These are phyloP conservation scores for Prunus kanzakura DNA, from an alignment of 306 rosid species.

Conservation along the genomic window DNA sequence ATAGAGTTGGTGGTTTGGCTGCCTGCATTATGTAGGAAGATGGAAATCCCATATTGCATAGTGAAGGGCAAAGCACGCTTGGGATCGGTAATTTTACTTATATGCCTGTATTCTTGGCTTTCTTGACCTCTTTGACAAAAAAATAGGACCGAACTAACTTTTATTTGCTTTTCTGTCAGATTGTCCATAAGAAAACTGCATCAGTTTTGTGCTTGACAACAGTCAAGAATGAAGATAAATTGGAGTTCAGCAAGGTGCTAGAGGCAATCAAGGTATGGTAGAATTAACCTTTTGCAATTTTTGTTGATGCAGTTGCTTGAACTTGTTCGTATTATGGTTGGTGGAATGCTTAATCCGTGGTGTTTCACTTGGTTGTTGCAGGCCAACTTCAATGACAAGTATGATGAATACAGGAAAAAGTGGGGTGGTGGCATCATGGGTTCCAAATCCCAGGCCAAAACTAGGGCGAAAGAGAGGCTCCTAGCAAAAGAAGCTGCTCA, in stretches of 20 bases:
- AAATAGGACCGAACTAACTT: neutral
- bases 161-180: slow-evolving; percentile 22
- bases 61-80: slow-evolving; percentile 85
- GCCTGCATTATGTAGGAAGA: slow-evolving; percentile 80
- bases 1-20: slow-evolving; percentile 87
- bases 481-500: slow-evolving; percentile 83
- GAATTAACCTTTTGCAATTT: neutral
- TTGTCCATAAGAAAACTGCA: slow-evolving; percentile 77
- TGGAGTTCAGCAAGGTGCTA: slow-evolving; percentile 70
- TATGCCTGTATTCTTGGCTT: neutral
- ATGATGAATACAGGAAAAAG: slow-evolving; percentile 70
- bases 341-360: neutral
- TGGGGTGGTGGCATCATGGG: slow-evolving; percentile 95
- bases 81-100: slow-evolving; percentile 48
- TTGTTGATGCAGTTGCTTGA: neutral
- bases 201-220: slow-evolving; percentile 79
- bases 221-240: slow-evolving; percentile 74
- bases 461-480: slow-evolving; percentile 66
- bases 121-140: no score
- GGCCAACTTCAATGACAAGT: slow-evolving; percentile 90
- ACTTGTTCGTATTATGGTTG: no score
- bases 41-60: slow-evolving; percentile 88
- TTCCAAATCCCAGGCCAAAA: slow-evolving; percentile 80
- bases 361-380: slow-evolving; percentile 18
- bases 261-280: slow-evolving; percentile 69